Conservation (phyloP, 768 basidiomycete genomes). For the Pulveroboletus sp. region DNA sequence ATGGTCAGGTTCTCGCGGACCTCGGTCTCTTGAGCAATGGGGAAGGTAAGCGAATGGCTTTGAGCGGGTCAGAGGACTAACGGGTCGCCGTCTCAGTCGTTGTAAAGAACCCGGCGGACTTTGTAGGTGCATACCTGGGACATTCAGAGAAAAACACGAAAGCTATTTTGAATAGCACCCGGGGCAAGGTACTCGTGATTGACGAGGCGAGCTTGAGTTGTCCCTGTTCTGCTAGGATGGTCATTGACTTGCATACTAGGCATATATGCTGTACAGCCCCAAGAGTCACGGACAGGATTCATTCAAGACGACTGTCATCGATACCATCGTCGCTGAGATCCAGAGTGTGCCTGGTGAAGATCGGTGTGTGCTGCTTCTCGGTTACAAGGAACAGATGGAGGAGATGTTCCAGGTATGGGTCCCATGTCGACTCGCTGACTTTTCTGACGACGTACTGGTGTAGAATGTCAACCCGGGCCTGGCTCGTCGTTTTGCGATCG, state of each 20-base stretch:
- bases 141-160: constrained; percentile 63
- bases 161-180: constrained; percentile 50
- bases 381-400: constrained; percentile 45
- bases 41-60: constrained; percentile 43
- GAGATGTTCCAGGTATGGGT: too few species aligned
- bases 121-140: constrained; percentile 55
- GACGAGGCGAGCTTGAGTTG: constrained; percentile 48
- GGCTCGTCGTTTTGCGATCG: too few species aligned
- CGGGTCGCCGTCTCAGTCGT: constrained; percentile 40
- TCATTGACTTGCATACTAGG: constrained; percentile 1
- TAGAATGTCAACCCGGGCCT: too few species aligned
- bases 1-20: constrained; percentile 59
- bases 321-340: constrained; percentile 71
- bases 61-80: not conserved
- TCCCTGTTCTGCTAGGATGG: not conserved
- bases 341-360: constrained; percentile 68
- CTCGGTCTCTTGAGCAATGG: constrained; percentile 65
- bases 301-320: constrained; percentile 65
- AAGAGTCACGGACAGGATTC: constrained; percentile 36
- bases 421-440: too few species aligned
- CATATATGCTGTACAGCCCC: constrained; percentile 49
- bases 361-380: constrained; percentile 59
- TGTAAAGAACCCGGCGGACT: constrained; percentile 64
- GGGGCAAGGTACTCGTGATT: constrained; percentile 66
- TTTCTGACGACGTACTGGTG: not conserved